Conservation (phyloP, 1,139 yeast genomes). For the Wickerhamomyces sp. region DNA sequence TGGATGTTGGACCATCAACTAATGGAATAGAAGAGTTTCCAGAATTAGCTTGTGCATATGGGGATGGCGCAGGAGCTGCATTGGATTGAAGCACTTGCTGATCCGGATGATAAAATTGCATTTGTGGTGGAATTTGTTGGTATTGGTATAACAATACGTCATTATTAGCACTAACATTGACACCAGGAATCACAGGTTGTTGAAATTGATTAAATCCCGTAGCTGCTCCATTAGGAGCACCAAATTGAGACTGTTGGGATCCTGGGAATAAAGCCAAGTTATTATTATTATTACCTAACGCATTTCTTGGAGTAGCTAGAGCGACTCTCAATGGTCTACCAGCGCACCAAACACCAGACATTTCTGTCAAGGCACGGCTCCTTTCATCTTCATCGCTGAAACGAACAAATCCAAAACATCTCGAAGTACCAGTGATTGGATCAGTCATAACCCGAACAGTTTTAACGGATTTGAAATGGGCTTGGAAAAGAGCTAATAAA, state of each 20-base stretch:
- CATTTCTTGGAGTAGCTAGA: slow-evolving; percentile 54
- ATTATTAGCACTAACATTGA: slow-evolving; percentile 5
- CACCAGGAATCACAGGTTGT: slow-evolving; percentile 5
- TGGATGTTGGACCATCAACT: slow-evolving; percentile 12
- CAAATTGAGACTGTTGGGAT: slow-evolving; percentile 7
- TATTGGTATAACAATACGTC: slow-evolving; percentile 17
- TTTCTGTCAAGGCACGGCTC: slow-evolving; percentile 58
- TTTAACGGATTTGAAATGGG: slow-evolving; percentile 55
- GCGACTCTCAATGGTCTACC: slow-evolving; percentile 75
- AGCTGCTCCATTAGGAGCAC: not conserved
- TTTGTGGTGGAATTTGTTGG: slow-evolving; percentile 19
- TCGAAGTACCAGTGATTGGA: slow-evolving; percentile 63
- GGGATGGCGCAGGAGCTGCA: slow-evolving; percentile 4
- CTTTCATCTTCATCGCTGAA: slow-evolving; percentile 62
- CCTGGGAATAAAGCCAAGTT: slow-evolving; percentile 5
- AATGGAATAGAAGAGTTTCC: not conserved
- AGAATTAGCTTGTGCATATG: slow-evolving; percentile 1
- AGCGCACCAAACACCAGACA: slow-evolving; percentile 73
- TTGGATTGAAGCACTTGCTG: slow-evolving; percentile 6
- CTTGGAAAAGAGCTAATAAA: slow-evolving; percentile 60
- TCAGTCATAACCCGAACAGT: slow-evolving; percentile 76
- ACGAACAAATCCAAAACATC: slow-evolving; percentile 75
- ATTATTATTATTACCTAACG: slow-evolving; percentile 7
- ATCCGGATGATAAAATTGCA: slow-evolving; percentile 15
- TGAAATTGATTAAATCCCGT: slow-evolving; percentile 9